Evolutionary conservation across 495 filamentous ascomycete species (phyloP).

Genomic region (Aspergillus diversus): DNA sequence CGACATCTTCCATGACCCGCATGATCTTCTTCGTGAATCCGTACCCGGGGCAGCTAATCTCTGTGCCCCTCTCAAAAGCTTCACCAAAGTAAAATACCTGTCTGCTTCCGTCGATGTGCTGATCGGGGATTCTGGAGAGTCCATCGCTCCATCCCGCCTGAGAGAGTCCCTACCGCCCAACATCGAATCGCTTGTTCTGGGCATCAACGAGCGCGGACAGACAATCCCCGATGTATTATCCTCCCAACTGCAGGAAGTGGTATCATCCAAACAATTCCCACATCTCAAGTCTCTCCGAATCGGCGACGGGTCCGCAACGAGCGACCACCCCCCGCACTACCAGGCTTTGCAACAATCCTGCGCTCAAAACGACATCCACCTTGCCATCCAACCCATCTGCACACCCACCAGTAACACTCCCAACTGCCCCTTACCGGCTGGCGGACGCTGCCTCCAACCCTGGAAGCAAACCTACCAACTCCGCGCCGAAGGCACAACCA

Average conservation of each 20-base stretch:
- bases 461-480: constrained; percentile 12
- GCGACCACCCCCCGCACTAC: not conserved
- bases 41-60: not conserved
- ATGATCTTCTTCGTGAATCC: not conserved
- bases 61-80: not conserved
- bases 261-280: not conserved
- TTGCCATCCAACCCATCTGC: too few species aligned
- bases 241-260: not conserved
- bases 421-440: constrained; percentile 8
- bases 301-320: not conserved
- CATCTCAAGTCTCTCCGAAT: not conserved
- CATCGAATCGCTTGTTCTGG: not conserved
- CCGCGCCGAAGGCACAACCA: constrained; percentile 8
- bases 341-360: not conserved
- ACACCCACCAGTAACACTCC: not conserved
- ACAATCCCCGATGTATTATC: not conserved
- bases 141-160: not conserved
- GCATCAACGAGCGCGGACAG: not conserved
- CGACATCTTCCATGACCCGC: not conserved
- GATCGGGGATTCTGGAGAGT: not conserved
- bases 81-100: not conserved
- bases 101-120: not conserved
- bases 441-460: constrained; percentile 2
- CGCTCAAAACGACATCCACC: not conserved
- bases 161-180: not conserved